A percentile compares a stretch with the other conserved stretches of the same genome.
Conservation (phyloP, 2,329 filamentous ascomycete genomes). For the Neonectria neomacrospora region DNA sequence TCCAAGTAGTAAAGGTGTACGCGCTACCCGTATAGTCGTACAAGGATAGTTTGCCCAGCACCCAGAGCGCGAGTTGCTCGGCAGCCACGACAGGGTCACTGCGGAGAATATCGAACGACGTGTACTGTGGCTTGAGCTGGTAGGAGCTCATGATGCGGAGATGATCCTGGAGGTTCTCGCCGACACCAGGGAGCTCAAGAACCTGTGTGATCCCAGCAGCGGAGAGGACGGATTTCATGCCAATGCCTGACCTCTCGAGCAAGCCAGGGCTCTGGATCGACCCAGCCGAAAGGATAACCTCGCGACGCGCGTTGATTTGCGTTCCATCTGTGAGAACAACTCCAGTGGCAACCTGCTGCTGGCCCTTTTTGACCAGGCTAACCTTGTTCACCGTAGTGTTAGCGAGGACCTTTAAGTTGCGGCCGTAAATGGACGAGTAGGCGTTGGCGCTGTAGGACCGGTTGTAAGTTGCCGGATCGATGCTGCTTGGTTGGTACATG, state of each 20-base stretch:
- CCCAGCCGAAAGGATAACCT: conserved; percentile 28
- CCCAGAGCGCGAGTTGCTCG: conserved; percentile 35
- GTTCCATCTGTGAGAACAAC: conserved; percentile 30
- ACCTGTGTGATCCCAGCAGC: conserved; percentile 20
- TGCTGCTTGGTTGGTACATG: conserved; percentile 60
- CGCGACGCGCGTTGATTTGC: conserved; percentile 28
- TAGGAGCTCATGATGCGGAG: conserved; percentile 49
- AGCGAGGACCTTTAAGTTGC: conserved; percentile 50
- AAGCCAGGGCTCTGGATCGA: conserved; percentile 28
- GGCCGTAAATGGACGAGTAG: conserved; percentile 54
- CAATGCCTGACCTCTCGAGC: conserved; percentile 28
- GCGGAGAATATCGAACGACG: conserved; percentile 34
- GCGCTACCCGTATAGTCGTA: conserved; percentile 39
- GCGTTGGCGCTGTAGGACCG: conserved; percentile 59
- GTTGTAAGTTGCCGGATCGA: conserved; percentile 56
- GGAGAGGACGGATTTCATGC: conserved; percentile 16
- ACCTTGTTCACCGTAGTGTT: conserved; percentile 38
- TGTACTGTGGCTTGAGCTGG: conserved; percentile 40
- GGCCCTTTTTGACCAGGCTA: conserved; percentile 32
- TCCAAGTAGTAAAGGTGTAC: conserved; percentile 37
- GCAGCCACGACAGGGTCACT: conserved; percentile 33
- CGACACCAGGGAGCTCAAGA: conserved; percentile 23
- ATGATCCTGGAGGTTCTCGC: conserved; percentile 47
- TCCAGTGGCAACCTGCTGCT: conserved; percentile 35
- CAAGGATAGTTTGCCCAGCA: conserved; percentile 30